These are phyloP conservation scores for Ascochyta pisi DNA, from an alignment of 2,329 filamentous ascomycete genomes.

Conservation along the genomic window DNA sequence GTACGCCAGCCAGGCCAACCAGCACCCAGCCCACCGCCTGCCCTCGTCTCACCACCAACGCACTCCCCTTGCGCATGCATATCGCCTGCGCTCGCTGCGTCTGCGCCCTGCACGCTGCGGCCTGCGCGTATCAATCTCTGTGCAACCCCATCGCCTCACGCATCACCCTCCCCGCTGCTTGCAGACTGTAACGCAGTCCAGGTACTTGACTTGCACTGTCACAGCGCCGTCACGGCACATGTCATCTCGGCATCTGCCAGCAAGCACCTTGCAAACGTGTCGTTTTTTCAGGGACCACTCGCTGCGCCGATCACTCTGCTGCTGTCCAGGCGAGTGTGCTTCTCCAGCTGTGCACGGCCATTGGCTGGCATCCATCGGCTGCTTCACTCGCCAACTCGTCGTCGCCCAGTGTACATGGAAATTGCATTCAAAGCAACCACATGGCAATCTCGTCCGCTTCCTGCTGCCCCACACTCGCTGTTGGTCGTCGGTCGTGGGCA, in stretches of 20 bases:
- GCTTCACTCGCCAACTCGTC: conserved; percentile 4
- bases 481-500: conserved; percentile 5
- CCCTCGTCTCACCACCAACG: conserved; percentile 16
- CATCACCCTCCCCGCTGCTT: conserved; percentile 1
- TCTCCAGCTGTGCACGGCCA: background rate
- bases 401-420: background rate
- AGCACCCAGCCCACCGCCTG: background rate
- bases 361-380: background rate
- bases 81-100: background rate
- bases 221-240: background rate
- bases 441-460: conserved; percentile 8
- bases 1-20: conserved; percentile 4
- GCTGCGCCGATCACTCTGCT: conserved; percentile 3
- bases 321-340: background rate
- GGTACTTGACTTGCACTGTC: background rate
- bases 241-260: conserved; percentile 3
- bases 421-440: conserved; percentile 3
- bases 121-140: conserved; percentile 4
- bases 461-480: conserved; percentile 7
- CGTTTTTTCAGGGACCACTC: conserved; percentile 12
- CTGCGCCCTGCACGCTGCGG: background rate
- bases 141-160: conserved; percentile 5
- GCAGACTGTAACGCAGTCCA: background rate
- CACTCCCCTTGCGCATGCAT: conserved; percentile 16
- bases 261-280: conserved; percentile 15